These are phyloP conservation scores for Penicillium occitanis DNA, from an alignment of 2,329 filamentous ascomycete species.

Conservation along the genomic window DNA sequence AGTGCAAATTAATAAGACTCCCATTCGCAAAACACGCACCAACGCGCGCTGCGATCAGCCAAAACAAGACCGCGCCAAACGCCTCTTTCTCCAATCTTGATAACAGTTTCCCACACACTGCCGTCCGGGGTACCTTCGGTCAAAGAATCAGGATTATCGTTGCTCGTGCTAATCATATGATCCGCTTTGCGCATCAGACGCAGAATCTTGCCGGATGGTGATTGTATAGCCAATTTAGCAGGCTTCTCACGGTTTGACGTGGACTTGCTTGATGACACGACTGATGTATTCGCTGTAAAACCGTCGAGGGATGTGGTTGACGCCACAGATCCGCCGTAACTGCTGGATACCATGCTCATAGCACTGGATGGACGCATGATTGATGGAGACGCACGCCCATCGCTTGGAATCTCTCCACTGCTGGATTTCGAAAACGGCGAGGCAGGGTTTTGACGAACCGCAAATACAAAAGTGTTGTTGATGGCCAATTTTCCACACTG, in stretches of 20 bases:
- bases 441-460: slow-evolving; percentile 87
- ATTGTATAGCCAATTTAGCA: slow-evolving; percentile 92
- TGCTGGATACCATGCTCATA: slow-evolving; percentile 61
- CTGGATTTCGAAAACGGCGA: slow-evolving; percentile 40
- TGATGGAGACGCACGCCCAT: slow-evolving; percentile 53
- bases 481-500: slow-evolving; percentile 84
- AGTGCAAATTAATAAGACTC: slow-evolving; percentile 51
- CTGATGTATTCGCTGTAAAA: slow-evolving; percentile 48
- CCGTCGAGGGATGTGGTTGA: slow-evolving; percentile 43
- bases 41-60: slow-evolving; percentile 64
- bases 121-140: slow-evolving; percentile 49
- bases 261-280: slow-evolving; percentile 53
- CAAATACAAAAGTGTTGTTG: slow-evolving; percentile 98
- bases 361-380: slow-evolving; percentile 56
- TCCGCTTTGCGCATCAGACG: slow-evolving; percentile 56
- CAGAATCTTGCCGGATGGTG: slow-evolving; percentile 90
- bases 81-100: slow-evolving; percentile 65
- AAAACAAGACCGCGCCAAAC: slow-evolving; percentile 64
- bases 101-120: slow-evolving; percentile 64
- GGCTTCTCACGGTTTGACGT: slow-evolving; percentile 63
- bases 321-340: slow-evolving; percentile 53
- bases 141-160: slow-evolving; percentile 32
- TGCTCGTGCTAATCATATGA: slow-evolving; percentile 41
- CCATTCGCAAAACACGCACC: slow-evolving; percentile 71
- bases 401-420: slow-evolving; percentile 30